A percentile compares a stretch with the other conserved stretches of the same genome.
phyloP scores from a whole-genome alignment of 2,329 filamentous ascomycete species.

The Niveomyces coronatus region DNA sequence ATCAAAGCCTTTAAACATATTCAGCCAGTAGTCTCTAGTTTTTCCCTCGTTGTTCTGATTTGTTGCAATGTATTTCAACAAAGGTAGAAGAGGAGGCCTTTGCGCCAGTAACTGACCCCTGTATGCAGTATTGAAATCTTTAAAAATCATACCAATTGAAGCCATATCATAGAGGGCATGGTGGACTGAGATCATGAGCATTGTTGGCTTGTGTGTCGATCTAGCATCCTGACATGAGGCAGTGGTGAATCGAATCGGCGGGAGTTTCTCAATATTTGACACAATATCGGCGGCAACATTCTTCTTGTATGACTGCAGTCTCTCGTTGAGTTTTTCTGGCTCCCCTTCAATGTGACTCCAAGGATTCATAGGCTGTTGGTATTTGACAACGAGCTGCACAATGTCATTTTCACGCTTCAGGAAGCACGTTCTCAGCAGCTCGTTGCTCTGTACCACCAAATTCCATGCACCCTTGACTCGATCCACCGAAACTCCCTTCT shows the following conservation, averaged over 20 bases:
- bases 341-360: background rate
- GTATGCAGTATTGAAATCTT: constrained; percentile 21
- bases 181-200: constrained; percentile 24
- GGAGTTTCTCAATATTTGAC: background rate
- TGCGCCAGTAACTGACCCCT: background rate
- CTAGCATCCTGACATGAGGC: background rate
- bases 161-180: constrained; percentile 27
- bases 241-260: background rate
- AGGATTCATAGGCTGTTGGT: constrained; percentile 1
- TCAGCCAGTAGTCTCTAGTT: background rate
- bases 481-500: constrained; percentile 11
- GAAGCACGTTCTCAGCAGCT: constrained; percentile 24
- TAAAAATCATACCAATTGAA: constrained; percentile 22
- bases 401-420: constrained; percentile 18
- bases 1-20: background rate
- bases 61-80: background rate
- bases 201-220: constrained; percentile 16
- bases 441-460: constrained; percentile 14
- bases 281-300: background rate
- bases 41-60: background rate
- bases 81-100: background rate
- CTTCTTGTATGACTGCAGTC: background rate
- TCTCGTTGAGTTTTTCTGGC: constrained; percentile 13
- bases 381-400: constrained; percentile 21
- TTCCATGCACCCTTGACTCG: constrained; percentile 18